These are phyloP conservation scores for Xylariales sp. DNA, from an alignment of 2,329 filamentous ascomycete genomes.

Conservation along the genomic window DNA sequence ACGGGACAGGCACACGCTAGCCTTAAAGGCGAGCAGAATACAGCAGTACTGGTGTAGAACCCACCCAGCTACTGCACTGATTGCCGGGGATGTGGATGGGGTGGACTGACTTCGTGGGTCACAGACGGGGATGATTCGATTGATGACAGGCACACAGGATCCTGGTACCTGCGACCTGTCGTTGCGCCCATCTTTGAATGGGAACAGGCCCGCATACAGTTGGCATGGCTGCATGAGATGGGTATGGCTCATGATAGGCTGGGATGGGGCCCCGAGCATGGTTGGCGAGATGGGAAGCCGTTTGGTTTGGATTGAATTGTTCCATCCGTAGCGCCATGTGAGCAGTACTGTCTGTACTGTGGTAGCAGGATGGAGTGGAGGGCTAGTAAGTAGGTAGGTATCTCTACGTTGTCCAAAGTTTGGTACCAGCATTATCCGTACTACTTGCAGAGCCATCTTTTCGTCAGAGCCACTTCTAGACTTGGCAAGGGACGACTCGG, in stretches of 20 bases:
- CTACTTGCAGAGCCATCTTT: too few relatives aligned
- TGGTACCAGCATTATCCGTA: too few relatives aligned
- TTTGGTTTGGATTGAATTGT: not conserved
- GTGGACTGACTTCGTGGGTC: not conserved
- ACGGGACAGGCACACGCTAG: constrained; percentile 11
- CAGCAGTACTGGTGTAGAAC: constrained; percentile 5
- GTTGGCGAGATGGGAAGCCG: not conserved
- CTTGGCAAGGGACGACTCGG: not conserved
- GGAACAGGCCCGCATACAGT: not conserved
- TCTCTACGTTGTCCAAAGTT: too few relatives aligned
- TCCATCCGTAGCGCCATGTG: not conserved
- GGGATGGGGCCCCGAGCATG: not conserved
- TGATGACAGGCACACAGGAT: constrained; percentile 11
- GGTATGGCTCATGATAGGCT: not conserved
- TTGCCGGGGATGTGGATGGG: constrained; percentile 5
- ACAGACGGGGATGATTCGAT: constrained; percentile 4
- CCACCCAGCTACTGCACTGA: too few relatives aligned
- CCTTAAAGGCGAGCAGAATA: not conserved
- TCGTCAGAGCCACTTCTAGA: not conserved
- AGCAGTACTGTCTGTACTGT: not conserved
- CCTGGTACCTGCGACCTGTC: constrained; percentile 2
- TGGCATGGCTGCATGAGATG: not conserved
- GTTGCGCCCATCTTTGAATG: not conserved
- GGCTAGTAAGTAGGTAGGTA: too few relatives aligned
- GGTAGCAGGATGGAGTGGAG: too few relatives aligned